Base-by-base conservation (phyloP, 2,329 filamentous ascomycete species). In the Dothideomycetes sp. region DNA sequence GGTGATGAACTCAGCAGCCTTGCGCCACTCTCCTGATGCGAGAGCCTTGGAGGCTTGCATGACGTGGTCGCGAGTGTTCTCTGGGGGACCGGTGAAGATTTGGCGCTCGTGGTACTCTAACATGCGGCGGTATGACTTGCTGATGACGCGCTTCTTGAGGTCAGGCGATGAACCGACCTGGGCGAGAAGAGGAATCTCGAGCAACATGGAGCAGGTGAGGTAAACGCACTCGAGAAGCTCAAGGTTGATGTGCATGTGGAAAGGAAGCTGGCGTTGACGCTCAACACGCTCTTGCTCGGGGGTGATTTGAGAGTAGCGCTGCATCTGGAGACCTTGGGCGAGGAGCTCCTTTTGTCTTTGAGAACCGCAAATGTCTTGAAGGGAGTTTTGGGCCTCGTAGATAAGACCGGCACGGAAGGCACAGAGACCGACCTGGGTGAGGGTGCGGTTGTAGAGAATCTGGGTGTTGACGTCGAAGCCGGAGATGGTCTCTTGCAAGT, bases 201-300 rank as follows among this genome's bases (percentile, higher is more conserved):
- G 78, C 51, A 98, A 82, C 91, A 98, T 98, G 68, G 87, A 95
- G 72, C 89, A 96, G 36, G 91, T 96, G 45, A 98, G 76, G 70
- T 98, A 98, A 47, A 96, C 89, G 59, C 91, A 96, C 70, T 98
- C 91, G 27, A 98, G 77, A 41, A 98, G 78, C 65, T 98, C 91
- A 38, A 98, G 76, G 73, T 98, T 98, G 73, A 98, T 98, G 75
- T 98, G 91, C 87, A 98, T 95, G 72, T 98, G 91, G 80, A 98
- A 98, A 25, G 91, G 91, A 52, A 98, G 76, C 69, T 98, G 91
- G 55, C 91, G 82, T 69, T 96, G 89, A 62, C 91, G 85, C 71
- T 98, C 91, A 27, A 96, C 76, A 51, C 89, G 84, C 70, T 98
- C 91, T 67, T 98, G 91, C 67, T 98, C 91, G 13, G 91, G 91